phyloP scores from a whole-genome alignment of 2,329 filamentous ascomycete genomes.

The Ophiostoma perfectum region DNA sequence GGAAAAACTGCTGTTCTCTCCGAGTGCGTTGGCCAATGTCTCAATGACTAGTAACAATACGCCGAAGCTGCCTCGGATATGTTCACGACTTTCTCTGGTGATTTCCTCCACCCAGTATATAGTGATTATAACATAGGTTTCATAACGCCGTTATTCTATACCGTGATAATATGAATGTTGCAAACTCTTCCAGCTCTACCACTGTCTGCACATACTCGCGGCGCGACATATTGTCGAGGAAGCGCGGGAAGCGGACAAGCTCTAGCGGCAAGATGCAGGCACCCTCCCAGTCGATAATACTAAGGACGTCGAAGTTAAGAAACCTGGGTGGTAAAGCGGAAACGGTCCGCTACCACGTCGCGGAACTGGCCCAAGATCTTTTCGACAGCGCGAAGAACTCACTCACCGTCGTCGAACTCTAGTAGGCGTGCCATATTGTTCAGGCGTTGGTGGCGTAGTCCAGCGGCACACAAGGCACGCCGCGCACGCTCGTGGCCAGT shows the following conservation, averaged over 20 bases:
- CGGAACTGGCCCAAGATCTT: slow-evolving; percentile 21
- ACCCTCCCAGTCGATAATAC: slow-evolving; percentile 34
- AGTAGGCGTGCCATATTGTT: slow-evolving; percentile 12
- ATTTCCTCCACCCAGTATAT: too few species aligned
- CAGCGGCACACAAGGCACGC: too few species aligned
- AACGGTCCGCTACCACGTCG: slow-evolving; percentile 30
- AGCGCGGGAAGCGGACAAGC: neutral
- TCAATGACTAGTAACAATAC: neutral
- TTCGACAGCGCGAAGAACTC: slow-evolving; percentile 25
- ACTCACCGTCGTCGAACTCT: slow-evolving; percentile 14
- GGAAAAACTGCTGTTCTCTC: neutral
- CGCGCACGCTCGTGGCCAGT: neutral
- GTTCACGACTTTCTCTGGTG: too few species aligned
- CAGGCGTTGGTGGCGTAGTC: too few species aligned
- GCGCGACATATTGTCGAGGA: too few species aligned
- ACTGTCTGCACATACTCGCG: too few species aligned
- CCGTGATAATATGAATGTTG: too few species aligned
- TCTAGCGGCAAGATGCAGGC: slow-evolving; percentile 30
- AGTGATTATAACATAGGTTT: too few species aligned
- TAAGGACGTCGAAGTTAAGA: slow-evolving; percentile 29
- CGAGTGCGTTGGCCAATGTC: neutral
- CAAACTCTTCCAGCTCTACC: neutral
- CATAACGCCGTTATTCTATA: too few species aligned
- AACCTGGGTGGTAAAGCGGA: slow-evolving; percentile 32
- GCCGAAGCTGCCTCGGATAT: neutral